Conservation (phyloP, 2,329 filamentous ascomycete species). For the Monosporascus sp. region DNA sequence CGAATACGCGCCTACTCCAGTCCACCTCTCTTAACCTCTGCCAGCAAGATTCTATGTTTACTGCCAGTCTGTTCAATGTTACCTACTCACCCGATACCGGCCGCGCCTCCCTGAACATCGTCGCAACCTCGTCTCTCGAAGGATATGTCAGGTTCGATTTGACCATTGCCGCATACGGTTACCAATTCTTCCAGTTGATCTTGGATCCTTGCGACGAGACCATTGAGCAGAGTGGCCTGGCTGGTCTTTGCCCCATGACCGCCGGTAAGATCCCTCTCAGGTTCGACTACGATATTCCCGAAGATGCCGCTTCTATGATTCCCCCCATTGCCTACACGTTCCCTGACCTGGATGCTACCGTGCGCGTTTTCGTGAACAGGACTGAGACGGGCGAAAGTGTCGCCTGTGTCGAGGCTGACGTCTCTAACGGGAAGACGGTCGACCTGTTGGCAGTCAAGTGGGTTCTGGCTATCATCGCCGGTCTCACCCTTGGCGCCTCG, state of each 20-base stretch:
- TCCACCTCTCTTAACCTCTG: conserved; percentile 83
- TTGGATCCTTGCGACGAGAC: conserved; percentile 68
- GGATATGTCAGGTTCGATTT: conserved; percentile 77
- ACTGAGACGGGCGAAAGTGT: conserved; percentile 52
- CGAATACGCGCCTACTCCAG: conserved; percentile 64
- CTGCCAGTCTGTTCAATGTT: conserved; percentile 84
- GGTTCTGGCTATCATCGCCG: conserved; percentile 72
- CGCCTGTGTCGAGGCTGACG: conserved; percentile 72
- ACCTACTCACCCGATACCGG: conserved; percentile 71
- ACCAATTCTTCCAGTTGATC: conserved; percentile 59
- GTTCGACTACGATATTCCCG: conserved; percentile 57
- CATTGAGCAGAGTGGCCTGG: conserved; percentile 41
- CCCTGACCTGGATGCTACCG: conserved; percentile 75
- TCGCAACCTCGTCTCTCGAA: conserved; percentile 75
- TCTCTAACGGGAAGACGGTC: conserved; percentile 81
- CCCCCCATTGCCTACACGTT: conserved; percentile 77
- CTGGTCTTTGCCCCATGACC: conserved; percentile 86
- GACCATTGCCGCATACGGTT: conserved; percentile 76
- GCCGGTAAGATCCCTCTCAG: conserved; percentile 73
- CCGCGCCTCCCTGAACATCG: conserved; percentile 67
- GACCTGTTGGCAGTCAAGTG: conserved; percentile 77
- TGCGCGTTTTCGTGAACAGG: conserved; percentile 68
- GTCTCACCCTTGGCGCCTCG: conserved; percentile 69
- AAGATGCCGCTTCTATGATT: conserved; percentile 53
- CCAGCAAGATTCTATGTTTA: conserved; percentile 78